Percentiles rank a stretch among this genome's conserved stretches.
Evolutionary conservation across 2,329 filamentous ascomycete genomes (phyloP).

Genomic region (Hypomyces rosellus): DNA sequence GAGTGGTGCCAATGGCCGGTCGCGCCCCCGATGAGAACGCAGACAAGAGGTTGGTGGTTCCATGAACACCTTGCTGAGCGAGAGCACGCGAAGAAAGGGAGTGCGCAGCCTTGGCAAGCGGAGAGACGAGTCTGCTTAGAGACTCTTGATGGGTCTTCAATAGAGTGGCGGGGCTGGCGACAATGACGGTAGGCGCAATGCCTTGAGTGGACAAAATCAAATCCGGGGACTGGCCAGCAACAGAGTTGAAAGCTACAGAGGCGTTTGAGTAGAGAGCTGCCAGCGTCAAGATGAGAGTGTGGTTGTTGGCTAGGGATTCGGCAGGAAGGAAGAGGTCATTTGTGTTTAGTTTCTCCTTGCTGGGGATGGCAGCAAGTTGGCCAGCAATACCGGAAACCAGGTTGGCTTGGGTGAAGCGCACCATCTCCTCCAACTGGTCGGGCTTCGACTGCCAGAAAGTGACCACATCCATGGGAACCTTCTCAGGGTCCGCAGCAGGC

Average conservation of each 20-base stretch:
- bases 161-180: constrained; percentile 69
- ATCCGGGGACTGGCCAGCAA: constrained; percentile 67
- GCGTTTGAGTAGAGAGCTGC: constrained; percentile 78
- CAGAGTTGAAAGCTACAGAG: constrained; percentile 82
- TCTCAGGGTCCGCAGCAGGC: constrained; percentile 53
- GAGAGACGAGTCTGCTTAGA: constrained; percentile 51
- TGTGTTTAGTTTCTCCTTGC: constrained; percentile 63
- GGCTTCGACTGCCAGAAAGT: constrained; percentile 59
- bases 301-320: constrained; percentile 71
- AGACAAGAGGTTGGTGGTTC: constrained; percentile 45
- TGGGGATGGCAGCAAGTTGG: constrained; percentile 69
- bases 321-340: constrained; percentile 80
- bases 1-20: constrained; percentile 53
- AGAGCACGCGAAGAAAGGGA: constrained; percentile 65
- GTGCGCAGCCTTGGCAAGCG: constrained; percentile 61
- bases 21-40: constrained; percentile 51
- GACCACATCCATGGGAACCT: constrained; percentile 49
- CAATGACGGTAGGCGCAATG: constrained; percentile 74
- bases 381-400: constrained; percentile 81
- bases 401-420: constrained; percentile 77
- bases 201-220: constrained; percentile 66
- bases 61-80: constrained; percentile 63
- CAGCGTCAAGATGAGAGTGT: constrained; percentile 73
- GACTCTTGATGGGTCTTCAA: constrained; percentile 60
- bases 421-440: constrained; percentile 57